Evolutionary conservation across 495 filamentous ascomycete species (phyloP), one percentile per base, ranked within the genome.

Genomic region (Penicillium mononematosum): DNA sequence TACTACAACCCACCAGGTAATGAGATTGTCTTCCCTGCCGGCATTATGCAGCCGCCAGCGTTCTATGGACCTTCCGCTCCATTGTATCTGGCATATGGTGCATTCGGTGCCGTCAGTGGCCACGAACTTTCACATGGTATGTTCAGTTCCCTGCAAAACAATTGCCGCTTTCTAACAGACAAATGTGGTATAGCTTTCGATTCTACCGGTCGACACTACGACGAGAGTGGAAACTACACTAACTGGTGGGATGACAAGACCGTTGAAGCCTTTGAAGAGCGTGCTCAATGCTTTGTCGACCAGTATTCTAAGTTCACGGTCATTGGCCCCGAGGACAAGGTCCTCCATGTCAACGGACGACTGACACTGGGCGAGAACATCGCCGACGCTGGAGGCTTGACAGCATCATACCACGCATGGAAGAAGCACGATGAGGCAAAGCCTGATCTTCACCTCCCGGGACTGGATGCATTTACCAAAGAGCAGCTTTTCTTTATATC

Each of bases 311-410:
- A 86, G 10, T 89, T 81, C 60, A 83, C 82, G 2, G 81, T 89
- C 11, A 71, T 77, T 10, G 81, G 79, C 0, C 68, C 70, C 7
- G 73, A 82, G 25, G 81, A 75, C 29, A 77, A 85, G 58, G 72
- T 78, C 6, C 74, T 85, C 1, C 83, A 89, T 63, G 84, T 89
- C 53, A 89, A 88, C 57, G 88, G 88, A 34, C 71, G 71, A 19
- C 70, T 86, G 25, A 91, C 88, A 0, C 75, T 89, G 4, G 87
- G 85, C 19, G 88, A 91, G 75, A 90, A 90, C 63, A 88, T 91
- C 50, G 86, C 88, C 4, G 88, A 91, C 67, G 87, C 87, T 2
- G 88, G 87, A 32, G 88, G 88, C 6, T 61, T 92, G 19, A 74
- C 77, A 27, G 85, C 85, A 2, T 76, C 85, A 2, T 91, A 83